These are phyloP conservation scores for Sporothrix brunneoviolacea DNA, from an alignment of 2,329 filamentous ascomycete species.

Conservation along the genomic window DNA sequence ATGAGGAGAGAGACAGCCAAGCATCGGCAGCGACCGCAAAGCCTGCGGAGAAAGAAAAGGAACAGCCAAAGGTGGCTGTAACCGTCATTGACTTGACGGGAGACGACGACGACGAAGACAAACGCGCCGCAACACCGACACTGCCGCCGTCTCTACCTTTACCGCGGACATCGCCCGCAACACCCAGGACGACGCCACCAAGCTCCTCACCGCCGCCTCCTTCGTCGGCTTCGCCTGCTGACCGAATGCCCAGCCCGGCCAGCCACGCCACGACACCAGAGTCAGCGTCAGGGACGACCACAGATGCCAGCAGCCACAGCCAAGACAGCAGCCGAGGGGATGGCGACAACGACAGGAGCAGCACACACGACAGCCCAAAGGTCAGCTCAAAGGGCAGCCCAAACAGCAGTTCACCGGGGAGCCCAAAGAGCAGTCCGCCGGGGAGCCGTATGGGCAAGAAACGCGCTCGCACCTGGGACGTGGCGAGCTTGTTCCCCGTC, in stretches of 20 bases:
- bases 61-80: neutral
- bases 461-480: neutral
- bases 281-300: neutral
- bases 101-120: conserved; percentile 1
- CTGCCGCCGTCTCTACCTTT: neutral
- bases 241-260: neutral
- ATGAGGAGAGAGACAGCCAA: neutral
- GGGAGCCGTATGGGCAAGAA: neutral
- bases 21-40: conserved; percentile 2
- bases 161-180: neutral
- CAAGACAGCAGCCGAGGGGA: neutral
- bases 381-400: no score
- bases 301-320: neutral
- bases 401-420: no score
- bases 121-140: neutral
- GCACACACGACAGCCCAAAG: no score
- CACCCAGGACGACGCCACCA: neutral
- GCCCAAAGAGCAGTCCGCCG: neutral
- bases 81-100: conserved; percentile 11
- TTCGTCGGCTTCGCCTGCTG: neutral
- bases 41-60: neutral
- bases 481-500: neutral
- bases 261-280: neutral
- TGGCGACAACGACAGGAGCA: neutral
- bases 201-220: neutral